Conservation (phyloP, 176 grass and related monocot species). For the Bolboschoenus planiculmis region DNA sequence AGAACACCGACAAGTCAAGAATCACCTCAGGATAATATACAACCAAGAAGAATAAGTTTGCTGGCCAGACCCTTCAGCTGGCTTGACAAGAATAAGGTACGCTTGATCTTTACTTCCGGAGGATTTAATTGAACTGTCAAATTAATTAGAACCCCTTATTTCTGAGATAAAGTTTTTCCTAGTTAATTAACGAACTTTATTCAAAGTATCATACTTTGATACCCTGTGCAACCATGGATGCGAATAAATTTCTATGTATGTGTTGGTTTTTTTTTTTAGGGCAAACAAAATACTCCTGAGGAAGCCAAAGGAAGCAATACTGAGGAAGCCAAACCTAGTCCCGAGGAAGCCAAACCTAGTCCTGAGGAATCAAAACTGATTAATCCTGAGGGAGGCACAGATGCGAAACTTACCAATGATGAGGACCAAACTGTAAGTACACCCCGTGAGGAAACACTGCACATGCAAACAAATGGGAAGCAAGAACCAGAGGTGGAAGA, state of each 20-base stretch:
- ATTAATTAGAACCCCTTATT: not conserved
- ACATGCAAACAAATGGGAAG: conserved; percentile 29
- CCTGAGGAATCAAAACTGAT: conserved; percentile 20
- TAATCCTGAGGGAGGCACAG: conserved; percentile 19
- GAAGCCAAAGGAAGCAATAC: too few species aligned
- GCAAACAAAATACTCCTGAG: conserved; percentile 37
- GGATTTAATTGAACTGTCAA: not conserved
- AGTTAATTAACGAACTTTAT: conserved; percentile 5
- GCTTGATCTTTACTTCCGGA: not conserved
- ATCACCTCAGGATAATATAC: conserved; percentile 55
- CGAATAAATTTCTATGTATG: not conserved
- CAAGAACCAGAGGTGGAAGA: conserved; percentile 16
- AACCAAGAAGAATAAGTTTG: conserved; percentile 93
- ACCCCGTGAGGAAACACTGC: not conserved
- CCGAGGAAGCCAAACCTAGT: not conserved
- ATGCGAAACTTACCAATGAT: conserved; percentile 11
- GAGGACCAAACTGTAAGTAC: conserved; percentile 29
- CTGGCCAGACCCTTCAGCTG: conserved; percentile 68
- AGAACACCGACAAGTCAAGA: conserved; percentile 76
- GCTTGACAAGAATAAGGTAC: conserved; percentile 94
- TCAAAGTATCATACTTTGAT: not conserved
- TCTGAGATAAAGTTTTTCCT: not conserved
- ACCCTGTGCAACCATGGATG: not conserved
- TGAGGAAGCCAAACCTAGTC: conserved; percentile 14
- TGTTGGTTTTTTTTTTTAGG: conserved; percentile 2